phyloP scores from a whole-genome alignment of 2,329 filamentous ascomycete species.

The Knoxdaviesia proteae region DNA sequence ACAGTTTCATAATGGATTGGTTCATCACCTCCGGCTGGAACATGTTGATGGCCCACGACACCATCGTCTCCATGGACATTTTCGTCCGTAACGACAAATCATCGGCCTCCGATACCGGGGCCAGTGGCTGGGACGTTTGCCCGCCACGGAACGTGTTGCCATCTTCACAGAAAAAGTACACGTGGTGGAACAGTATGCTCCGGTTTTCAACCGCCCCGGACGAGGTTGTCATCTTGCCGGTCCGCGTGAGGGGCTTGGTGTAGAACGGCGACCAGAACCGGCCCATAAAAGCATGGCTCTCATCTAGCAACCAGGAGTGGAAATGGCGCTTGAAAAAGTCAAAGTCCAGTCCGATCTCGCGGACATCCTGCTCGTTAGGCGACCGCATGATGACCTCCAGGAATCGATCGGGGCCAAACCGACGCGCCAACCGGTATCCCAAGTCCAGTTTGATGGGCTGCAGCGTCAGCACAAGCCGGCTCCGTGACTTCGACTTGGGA shows the following conservation, averaged over 20 bases:
- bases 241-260: conserved; percentile 7
- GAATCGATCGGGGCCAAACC: conserved; percentile 37
- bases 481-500: no score
- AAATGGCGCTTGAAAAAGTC: conserved; percentile 9
- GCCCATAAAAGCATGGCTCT: conserved; percentile 21
- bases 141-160: conserved; percentile 19
- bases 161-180: conserved; percentile 34
- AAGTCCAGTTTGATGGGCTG: conserved; percentile 25
- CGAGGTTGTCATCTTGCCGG: no score
- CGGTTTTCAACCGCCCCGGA: no score
- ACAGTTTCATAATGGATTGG: conserved; percentile 33
- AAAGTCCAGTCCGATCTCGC: conserved; percentile 6
- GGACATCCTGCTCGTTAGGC: conserved; percentile 12
- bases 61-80: conserved; percentile 18
- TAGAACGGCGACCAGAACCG: conserved; percentile 28
- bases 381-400: conserved; percentile 32
- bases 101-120: no score
- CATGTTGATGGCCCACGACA: conserved; percentile 31
- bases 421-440: conserved; percentile 28
- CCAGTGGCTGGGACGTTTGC: no score
- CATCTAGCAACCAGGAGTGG: conserved; percentile 16
- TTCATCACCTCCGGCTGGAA: conserved; percentile 16
- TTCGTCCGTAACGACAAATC: background rate
- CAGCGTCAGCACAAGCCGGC: conserved; percentile 23
- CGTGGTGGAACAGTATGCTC: conserved; percentile 10